Base-by-base conservation (phyloP, 1,284 basidiomycete species). In the Melampsora americana region DNA sequence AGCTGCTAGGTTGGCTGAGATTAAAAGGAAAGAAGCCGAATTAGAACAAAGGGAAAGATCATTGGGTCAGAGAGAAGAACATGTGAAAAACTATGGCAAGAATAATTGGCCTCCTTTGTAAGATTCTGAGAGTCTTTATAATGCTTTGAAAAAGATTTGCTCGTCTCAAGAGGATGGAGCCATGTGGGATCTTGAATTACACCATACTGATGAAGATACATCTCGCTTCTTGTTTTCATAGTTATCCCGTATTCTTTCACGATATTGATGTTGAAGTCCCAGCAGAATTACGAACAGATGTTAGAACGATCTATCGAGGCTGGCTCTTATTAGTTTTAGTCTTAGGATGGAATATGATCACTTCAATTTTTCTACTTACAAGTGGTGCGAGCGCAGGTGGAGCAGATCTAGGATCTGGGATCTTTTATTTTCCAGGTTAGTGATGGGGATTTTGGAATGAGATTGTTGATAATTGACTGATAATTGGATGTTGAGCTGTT, bases 51-150 rank as follows among this genome's bases (percentile, higher is more conserved):
- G 92, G 79, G 92, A 93, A 82, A 83, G 86, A 42, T 90, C 92
- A 77, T 86, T 93, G 70, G 86, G 82, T 26, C 79, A 80, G 18
- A 79, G 82, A 53, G 82, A 83, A 23, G 90, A 92, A 60, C 86
- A 91, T 80, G 88, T 95, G 78, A 87, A 90, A 79, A 87, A 85
- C 77, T 88, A 91, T 82, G 93, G 93, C 53, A 88, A 89, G 79
- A 94, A 91, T 83, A 95, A 95, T 83, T 95, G 91, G 89, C 93
- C 93, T 26, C 88, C 88, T 26, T 93, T 91, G 91, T 78, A 80
- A 89, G 85, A 48, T 77, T 62, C 76, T 66, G 30, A 74, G 61
- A 77, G 77, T 69, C 72, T 61, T n/a, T 59, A 73, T 66, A 77
- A 48, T 73, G 18, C 20, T 20, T 53, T 7, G 46, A 69, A 50